phyloP scores from a whole-genome alignment of 2,329 filamentous ascomycete genomes.

The Pestalotiopsis sp. region DNA sequence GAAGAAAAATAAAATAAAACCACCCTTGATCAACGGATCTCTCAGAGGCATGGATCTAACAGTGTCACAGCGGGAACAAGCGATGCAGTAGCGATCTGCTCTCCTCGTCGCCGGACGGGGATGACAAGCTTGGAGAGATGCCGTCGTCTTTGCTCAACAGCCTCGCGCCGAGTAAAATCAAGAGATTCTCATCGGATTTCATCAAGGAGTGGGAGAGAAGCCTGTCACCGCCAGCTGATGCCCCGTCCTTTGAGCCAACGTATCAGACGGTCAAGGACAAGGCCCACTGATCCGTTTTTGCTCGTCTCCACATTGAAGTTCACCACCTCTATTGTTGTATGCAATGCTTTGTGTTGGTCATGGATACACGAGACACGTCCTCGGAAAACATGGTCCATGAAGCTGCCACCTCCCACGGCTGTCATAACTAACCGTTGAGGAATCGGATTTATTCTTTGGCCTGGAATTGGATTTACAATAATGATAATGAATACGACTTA shows the following conservation, averaged over 20 bases:
- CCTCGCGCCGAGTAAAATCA: conserved; percentile 74
- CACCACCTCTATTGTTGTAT: not conserved
- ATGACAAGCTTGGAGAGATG: conserved; percentile 54
- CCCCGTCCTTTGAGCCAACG: conserved; percentile 18
- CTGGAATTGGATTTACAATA: not conserved
- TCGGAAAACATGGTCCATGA: not conserved
- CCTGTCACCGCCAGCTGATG: conserved; percentile 53
- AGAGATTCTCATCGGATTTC: conserved; percentile 79
- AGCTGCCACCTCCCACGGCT: not conserved
- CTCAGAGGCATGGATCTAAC: conserved; percentile 13
- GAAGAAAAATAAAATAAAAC: not conserved
- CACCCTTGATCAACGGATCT: not conserved
- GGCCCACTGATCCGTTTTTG: not conserved
- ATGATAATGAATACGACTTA: not conserved
- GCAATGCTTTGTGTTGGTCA: not conserved
- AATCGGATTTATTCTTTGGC: not conserved
- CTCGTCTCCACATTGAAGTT: not conserved
- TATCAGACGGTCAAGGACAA: conserved; percentile 15
- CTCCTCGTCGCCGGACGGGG: conserved; percentile 29
- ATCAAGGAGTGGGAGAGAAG: conserved; percentile 92
- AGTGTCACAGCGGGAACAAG: conserved; percentile 31
- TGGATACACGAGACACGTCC: not conserved
- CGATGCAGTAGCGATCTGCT: conserved; percentile 27
- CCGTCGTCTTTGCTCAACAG: conserved; percentile 73
- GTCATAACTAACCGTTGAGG: not conserved